A percentile compares a stretch with the other conserved stretches of the same genome.
Evolutionary conservation across 2,329 filamentous ascomycete genomes (phyloP).

Genomic region (Fusarium devonianum): DNA sequence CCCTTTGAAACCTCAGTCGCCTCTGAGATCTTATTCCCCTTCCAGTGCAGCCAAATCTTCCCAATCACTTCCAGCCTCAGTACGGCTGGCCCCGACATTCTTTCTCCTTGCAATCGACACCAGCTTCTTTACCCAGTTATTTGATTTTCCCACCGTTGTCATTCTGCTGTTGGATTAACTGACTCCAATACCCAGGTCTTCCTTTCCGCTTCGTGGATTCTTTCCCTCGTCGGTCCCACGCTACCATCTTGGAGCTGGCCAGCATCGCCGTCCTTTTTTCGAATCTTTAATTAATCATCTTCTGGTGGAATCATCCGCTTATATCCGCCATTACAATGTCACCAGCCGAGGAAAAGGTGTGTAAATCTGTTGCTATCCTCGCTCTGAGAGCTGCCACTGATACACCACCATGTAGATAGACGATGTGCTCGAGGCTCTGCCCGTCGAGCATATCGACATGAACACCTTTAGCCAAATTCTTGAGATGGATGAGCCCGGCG

Average conservation of each 20-base stretch:
- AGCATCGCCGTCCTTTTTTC: conserved; percentile 12
- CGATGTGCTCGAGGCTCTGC: conserved; percentile 61
- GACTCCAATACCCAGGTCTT: conserved; percentile 20
- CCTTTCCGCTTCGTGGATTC: conserved; percentile 12
- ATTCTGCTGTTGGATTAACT: conserved; percentile 11
- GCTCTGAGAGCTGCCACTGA: conserved; percentile 17
- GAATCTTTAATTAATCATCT: conserved; percentile 12
- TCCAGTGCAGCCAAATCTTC: conserved; percentile 20
- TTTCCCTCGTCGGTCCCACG: conserved; percentile 14
- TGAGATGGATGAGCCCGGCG: conserved; percentile 94
- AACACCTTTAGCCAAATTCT: conserved; percentile 92
- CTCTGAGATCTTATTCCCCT: conserved; percentile 29
- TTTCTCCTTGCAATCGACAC: conserved; percentile 11
- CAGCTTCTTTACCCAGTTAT: conserved; percentile 10
- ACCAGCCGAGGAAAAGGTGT: conserved; percentile 46
- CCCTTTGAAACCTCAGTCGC: conserved; percentile 29
- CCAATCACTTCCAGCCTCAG: conserved; percentile 14
- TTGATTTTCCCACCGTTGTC: conserved; percentile 15
- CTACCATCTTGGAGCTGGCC: conserved; percentile 17
- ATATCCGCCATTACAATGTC: conserved; percentile 40
- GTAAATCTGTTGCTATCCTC: conserved; percentile 18
- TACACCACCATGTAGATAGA: conserved; percentile 44
- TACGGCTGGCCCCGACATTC: conserved; percentile 22
- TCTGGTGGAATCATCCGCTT: conserved; percentile 18
- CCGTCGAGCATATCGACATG: conserved; percentile 79